Evolutionary conservation across 257 asterid species (phyloP).

Genomic region (Anisodus tanguticus): DNA sequence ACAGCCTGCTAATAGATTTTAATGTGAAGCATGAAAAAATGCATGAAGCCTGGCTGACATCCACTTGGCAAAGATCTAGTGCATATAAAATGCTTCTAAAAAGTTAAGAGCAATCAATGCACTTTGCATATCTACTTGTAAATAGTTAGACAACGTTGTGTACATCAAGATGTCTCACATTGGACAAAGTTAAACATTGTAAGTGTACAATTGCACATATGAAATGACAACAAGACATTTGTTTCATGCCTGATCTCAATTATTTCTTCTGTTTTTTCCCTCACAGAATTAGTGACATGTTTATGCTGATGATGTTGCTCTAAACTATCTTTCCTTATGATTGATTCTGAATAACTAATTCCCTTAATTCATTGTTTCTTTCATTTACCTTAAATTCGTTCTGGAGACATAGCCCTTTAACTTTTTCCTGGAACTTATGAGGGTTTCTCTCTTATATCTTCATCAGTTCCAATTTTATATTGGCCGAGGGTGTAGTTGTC

Average conservation of each 20-base stretch:
- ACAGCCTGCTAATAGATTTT: background rate
- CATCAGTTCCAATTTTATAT: background rate
- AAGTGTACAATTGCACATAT: background rate
- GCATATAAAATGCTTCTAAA: background rate
- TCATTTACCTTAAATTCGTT: background rate
- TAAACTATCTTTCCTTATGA: background rate
- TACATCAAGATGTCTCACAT: constrained; percentile 8
- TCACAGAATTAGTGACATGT: constrained; percentile 2
- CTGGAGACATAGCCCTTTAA: background rate
- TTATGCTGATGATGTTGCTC: background rate
- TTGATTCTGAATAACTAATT: background rate
- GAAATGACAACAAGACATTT: background rate
- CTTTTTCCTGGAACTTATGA: background rate
- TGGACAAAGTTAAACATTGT: background rate
- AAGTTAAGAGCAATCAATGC: constrained; percentile 1
- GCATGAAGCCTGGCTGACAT: constrained; percentile 6
- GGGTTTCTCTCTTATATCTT: background rate
- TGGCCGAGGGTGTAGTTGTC: background rate
- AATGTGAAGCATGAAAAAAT: constrained; percentile 6
- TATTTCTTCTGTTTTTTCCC: background rate
- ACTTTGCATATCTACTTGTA: background rate
- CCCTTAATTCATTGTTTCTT: background rate
- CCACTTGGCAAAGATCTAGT: background rate
- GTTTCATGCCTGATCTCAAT: background rate
- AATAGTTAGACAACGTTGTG: background rate